A percentile compares a stretch with the other conserved stretches of the same genome.
Conservation (phyloP, 2,329 filamentous ascomycete species). For the Xylaria sp. region DNA sequence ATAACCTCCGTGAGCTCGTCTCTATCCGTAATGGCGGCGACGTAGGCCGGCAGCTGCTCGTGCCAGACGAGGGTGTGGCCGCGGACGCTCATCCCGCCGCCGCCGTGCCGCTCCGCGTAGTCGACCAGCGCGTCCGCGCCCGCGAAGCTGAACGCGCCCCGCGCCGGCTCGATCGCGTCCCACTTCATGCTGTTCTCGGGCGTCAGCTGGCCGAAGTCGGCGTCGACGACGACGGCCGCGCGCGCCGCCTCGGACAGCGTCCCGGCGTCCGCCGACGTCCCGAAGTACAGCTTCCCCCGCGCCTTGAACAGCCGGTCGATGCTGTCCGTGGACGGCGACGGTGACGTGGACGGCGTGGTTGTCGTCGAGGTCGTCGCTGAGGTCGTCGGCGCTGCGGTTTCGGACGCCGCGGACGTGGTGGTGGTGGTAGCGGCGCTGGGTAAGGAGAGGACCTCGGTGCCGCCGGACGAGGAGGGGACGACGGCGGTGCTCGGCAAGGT, state of each 20-base stretch:
- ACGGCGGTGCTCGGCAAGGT: not conserved
- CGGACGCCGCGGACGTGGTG: not conserved
- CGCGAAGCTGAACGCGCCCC: conserved; percentile 57
- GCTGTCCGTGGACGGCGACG: conserved; percentile 12
- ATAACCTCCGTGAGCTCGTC: conserved; percentile 54
- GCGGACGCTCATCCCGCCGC: conserved; percentile 50
- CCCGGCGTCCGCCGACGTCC: conserved; percentile 22
- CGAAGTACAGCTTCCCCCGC: conserved; percentile 30
- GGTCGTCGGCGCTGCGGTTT: too few species aligned
- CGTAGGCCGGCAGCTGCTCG: conserved; percentile 54
- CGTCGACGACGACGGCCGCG: conserved; percentile 19
- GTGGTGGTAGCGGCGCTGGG: conserved; percentile 7
- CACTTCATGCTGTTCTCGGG: conserved; percentile 53
- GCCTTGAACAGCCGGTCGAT: conserved; percentile 29
- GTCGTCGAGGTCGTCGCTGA: conserved; percentile 5
- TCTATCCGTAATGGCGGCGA: conserved; percentile 27
- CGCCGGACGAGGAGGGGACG: not conserved
- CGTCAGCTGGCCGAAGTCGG: conserved; percentile 27
- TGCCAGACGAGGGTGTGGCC: conserved; percentile 58
- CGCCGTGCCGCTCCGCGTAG: conserved; percentile 43
- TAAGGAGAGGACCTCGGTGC: not conserved
- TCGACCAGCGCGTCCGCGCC: conserved; percentile 51
- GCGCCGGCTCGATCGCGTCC: conserved; percentile 59
- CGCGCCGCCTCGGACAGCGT: conserved; percentile 14
- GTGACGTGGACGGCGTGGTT: not conserved